phyloP scores from a whole-genome alignment of 148 eudicot genomes.

The Vaccinium myrtillus region DNA sequence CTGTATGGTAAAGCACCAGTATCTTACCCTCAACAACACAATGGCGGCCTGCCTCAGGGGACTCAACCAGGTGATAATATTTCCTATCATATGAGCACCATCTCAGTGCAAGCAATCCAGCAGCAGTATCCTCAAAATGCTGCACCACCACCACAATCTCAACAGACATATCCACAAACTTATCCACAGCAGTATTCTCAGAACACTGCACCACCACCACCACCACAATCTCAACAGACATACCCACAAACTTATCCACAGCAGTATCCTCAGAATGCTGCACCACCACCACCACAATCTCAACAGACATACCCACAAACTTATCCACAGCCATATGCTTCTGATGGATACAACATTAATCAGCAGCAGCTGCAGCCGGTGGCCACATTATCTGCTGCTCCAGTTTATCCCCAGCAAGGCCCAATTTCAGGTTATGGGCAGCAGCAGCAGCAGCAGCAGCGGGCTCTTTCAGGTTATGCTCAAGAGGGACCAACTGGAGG shows the following conservation, averaged over 20 bases:
- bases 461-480: conserved; percentile 30
- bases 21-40: conserved; percentile 56
- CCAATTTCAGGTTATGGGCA: conserved; percentile 65
- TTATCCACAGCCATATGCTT: conserved; percentile 46
- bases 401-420: conserved; percentile 62
- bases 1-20: conserved; percentile 52
- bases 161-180: conserved; percentile 29
- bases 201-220: too few relatives aligned
- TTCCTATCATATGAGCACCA: conserved; percentile 54
- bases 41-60: conserved; percentile 57
- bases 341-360: conserved; percentile 46
- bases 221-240: conserved; percentile 26
- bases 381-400: conserved; percentile 33
- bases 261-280: too few relatives aligned
- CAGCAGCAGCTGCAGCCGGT: conserved; percentile 43
- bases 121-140: conserved; percentile 53
- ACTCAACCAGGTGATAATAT: conserved; percentile 66
- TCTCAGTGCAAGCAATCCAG: conserved; percentile 37
- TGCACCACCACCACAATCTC: conserved; percentile 30
- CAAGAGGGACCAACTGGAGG: conserved; percentile 35
- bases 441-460: conserved; percentile 29
- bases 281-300: too few relatives aligned
- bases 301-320: conserved; percentile 40
- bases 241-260: too few relatives aligned
- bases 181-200: too few relatives aligned